Conservation (phyloP, 129 eudicot genomes). For the Glebionis coronaria region DNA sequence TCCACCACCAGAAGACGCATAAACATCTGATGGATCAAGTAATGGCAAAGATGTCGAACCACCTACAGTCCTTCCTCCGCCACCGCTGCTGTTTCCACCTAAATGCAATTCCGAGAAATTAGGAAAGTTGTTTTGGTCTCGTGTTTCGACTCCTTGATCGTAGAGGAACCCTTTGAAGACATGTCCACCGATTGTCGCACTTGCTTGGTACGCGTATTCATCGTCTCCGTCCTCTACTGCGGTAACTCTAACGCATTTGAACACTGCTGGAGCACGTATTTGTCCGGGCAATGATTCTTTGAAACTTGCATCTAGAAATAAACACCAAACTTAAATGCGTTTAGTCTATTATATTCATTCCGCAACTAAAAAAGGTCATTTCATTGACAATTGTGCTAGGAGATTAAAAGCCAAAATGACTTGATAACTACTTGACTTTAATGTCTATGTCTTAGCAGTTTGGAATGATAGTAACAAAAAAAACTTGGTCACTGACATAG, state of each 20-base stretch:
- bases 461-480: too few species aligned
- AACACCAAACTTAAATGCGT: background rate
- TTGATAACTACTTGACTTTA: too few species aligned
- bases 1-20: slow-evolving; percentile 63
- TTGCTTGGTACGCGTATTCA: slow-evolving; percentile 87
- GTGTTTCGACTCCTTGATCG: slow-evolving; percentile 72
- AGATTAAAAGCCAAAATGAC: too few species aligned
- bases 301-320: slow-evolving; percentile 55
- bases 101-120: slow-evolving; percentile 74
- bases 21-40: slow-evolving; percentile 49
- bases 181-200: slow-evolving; percentile 81
- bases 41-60: slow-evolving; percentile 41
- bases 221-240: slow-evolving; percentile 85
- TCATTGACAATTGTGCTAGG: too few species aligned
- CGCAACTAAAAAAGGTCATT: too few species aligned
- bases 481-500: too few species aligned
- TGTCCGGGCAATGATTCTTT: slow-evolving; percentile 88
- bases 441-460: too few species aligned
- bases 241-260: slow-evolving; percentile 83
- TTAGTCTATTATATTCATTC: too few species aligned
- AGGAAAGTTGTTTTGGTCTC: slow-evolving; percentile 51
- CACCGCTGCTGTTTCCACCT: slow-evolving; percentile 29
- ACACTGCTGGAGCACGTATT: slow-evolving; percentile 84
- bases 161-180: slow-evolving; percentile 84
- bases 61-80: slow-evolving; percentile 40